A percentile compares a stretch with the other conserved stretches of the same genome.
phyloP scores from a whole-genome alignment of 371 early-diverging fungal genomes.

The Mucor piriformis region DNA sequence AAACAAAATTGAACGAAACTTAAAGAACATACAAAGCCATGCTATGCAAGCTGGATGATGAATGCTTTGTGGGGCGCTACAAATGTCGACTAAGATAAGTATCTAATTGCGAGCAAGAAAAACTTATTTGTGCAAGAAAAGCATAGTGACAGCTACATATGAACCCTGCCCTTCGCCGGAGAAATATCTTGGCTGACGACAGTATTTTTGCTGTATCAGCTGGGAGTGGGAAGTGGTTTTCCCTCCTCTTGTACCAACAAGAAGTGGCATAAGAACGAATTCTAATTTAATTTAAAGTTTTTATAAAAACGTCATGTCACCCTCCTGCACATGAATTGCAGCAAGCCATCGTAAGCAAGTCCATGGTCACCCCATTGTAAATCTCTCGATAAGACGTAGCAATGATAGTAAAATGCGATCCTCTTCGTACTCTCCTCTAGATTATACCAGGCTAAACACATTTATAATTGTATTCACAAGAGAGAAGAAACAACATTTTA shows the following conservation, averaged over 20 bases:
- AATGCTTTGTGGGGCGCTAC: conserved; percentile 7
- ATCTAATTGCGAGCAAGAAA: conserved; percentile 13
- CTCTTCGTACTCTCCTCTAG: too few species aligned
- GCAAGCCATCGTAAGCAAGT: conserved; percentile 14
- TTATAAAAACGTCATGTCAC: conserved; percentile 13
- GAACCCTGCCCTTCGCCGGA: conserved; percentile 25
- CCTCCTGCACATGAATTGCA: conserved; percentile 1
- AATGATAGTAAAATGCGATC: conserved; percentile 1
- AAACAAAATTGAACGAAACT: too few species aligned
- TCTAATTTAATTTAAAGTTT: conserved; percentile 21
- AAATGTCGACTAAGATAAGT: conserved; percentile 17
- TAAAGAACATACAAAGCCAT: conserved; percentile 12
- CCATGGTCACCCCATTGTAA: conserved; percentile 10
- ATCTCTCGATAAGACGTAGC: conserved; percentile 7
- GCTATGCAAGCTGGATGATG: conserved; percentile 6
- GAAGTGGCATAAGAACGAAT: conserved; percentile 15
- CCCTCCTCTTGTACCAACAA: conserved; percentile 16
- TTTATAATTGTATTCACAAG: conserved; percentile 2
- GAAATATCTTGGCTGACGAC: conserved; percentile 17
- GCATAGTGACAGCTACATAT: conserved; percentile 22
- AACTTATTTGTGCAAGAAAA: conserved; percentile 21
- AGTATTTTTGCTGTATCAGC: conserved; percentile 19
- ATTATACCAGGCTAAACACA: conserved; percentile 3
- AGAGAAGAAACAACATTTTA: conserved; percentile 1
- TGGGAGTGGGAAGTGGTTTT: conserved; percentile 9